A percentile compares a stretch with the other conserved stretches of the same genome.
phyloP scores from a whole-genome alignment of 805 yeast genomes.

The Wickerhamiella alocasiicola region DNA sequence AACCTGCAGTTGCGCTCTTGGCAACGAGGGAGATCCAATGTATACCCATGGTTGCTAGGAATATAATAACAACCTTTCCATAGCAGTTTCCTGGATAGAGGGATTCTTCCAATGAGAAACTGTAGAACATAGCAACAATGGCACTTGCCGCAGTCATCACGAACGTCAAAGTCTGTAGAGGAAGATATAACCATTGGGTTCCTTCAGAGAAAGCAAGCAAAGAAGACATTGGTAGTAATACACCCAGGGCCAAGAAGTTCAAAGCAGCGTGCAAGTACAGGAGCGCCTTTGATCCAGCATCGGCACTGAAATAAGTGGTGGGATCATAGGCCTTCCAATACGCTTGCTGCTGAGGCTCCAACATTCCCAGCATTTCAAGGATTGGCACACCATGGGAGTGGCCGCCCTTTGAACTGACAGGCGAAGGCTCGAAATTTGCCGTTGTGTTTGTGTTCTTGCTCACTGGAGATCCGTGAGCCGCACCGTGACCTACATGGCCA shows the following conservation, averaged over 20 bases:
- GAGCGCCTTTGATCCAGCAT: slow-evolving; percentile 38
- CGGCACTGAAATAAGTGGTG: slow-evolving; percentile 46
- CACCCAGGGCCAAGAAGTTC: slow-evolving; percentile 33
- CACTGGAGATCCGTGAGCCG: neutral
- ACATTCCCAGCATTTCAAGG: slow-evolving; percentile 39
- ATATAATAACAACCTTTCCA: slow-evolving; percentile 47
- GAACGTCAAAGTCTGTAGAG: slow-evolving; percentile 41
- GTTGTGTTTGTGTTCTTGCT: neutral
- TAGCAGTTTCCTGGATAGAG: slow-evolving; percentile 73
- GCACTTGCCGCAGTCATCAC: slow-evolving; percentile 38
- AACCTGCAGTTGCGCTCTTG: neutral
- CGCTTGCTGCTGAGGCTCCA: slow-evolving; percentile 56
- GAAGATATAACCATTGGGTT: slow-evolving; percentile 40
- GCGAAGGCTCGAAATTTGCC: slow-evolving; percentile 1
- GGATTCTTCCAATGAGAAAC: slow-evolving; percentile 38
- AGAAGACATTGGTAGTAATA: slow-evolving; percentile 57
- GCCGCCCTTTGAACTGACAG: neutral
- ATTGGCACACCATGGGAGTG: slow-evolving; percentile 31
- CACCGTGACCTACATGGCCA: neutral
- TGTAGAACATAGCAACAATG: slow-evolving; percentile 43
- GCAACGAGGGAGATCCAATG: slow-evolving; percentile 37
- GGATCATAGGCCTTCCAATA: slow-evolving; percentile 76
- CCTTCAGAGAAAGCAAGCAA: slow-evolving; percentile 50
- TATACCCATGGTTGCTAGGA: slow-evolving; percentile 38
- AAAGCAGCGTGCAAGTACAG: slow-evolving; percentile 44